A percentile compares a stretch with the other conserved stretches of the same genome.
Evolutionary conservation across 1,139 yeast species (phyloP).

Genomic region (Debaryomyces subglobosus): DNA sequence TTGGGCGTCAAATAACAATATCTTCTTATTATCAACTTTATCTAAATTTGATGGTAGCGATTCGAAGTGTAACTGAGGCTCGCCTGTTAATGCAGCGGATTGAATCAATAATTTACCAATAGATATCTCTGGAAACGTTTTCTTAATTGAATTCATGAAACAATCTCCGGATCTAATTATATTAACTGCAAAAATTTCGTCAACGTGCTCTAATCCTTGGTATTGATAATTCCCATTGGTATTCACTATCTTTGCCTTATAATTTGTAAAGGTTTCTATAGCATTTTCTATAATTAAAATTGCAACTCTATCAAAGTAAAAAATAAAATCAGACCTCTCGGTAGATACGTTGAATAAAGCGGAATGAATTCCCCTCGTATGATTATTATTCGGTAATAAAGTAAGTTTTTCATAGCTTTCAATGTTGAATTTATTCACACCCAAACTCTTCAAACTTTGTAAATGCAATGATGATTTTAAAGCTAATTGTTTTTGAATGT

Average conservation of each 20-base stretch:
- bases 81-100: conserved; percentile 86
- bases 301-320: conserved; percentile 82
- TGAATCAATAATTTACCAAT: conserved; percentile 87
- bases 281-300: conserved; percentile 69
- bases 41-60: conserved; percentile 44
- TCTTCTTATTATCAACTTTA: conserved; percentile 46
- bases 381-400: conserved; percentile 63
- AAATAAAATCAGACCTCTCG: conserved; percentile 75
- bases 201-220: conserved; percentile 45
- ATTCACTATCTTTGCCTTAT: conserved; percentile 30
- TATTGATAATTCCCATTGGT: conserved; percentile 49
- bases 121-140: conserved; percentile 73
- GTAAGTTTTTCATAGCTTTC: conserved; percentile 31
- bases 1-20: conserved; percentile 83
- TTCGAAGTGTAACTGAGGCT: conserved; percentile 85
- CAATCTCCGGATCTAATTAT: conserved; percentile 93
- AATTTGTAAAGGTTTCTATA: conserved; percentile 48
- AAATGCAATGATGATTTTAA: conserved; percentile 70
- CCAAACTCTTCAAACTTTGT: conserved; percentile 57
- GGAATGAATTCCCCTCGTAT: conserved; percentile 72
- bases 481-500: conserved; percentile 72
- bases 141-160: conserved; percentile 75
- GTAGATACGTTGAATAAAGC: conserved; percentile 61
- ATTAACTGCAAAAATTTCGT: conserved; percentile 69
- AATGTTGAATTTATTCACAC: conserved; percentile 40